phyloP scores from a whole-genome alignment of 495 filamentous ascomycete species.

The Lentithecium fluviatile region DNA sequence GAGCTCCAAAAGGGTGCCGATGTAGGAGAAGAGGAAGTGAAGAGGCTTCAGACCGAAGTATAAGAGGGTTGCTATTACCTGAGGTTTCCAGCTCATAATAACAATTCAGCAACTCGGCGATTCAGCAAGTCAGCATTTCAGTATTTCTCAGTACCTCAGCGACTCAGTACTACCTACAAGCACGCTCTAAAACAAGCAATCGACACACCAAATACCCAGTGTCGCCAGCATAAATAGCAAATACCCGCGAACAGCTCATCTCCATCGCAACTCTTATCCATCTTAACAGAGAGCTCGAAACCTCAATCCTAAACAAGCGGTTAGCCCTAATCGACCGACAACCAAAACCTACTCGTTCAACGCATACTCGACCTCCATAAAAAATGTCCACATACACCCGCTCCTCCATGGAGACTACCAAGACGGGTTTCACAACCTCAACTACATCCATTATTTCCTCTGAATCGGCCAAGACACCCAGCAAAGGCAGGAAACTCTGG shows the following conservation, averaged over 20 bases:
- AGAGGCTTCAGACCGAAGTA: background rate
- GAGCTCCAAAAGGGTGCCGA: background rate
- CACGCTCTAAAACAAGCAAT: too few species aligned
- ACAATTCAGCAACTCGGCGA: too few species aligned
- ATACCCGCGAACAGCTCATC: too few species aligned
- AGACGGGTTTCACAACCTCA: constrained; percentile 3
- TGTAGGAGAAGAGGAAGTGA: background rate
- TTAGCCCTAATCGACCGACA: background rate
- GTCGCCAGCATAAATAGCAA: too few species aligned
- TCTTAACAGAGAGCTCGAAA: too few species aligned
- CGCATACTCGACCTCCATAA: background rate
- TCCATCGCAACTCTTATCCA: too few species aligned
- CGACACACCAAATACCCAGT: too few species aligned
- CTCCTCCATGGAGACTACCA: constrained; percentile 15
- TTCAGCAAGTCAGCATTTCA: too few species aligned
- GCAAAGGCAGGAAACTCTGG: constrained; percentile 14
- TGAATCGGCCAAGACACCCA: background rate
- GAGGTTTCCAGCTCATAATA: too few species aligned
- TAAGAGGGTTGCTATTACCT: too few species aligned
- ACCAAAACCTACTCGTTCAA: background rate
- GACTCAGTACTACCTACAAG: too few species aligned
- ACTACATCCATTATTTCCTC: background rate
- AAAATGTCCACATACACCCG: background rate
- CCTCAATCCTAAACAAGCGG: background rate
- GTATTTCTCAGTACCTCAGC: too few species aligned